Base-by-base conservation (phyloP, 1,139 yeast species). In the Pichia sp. region DNA sequence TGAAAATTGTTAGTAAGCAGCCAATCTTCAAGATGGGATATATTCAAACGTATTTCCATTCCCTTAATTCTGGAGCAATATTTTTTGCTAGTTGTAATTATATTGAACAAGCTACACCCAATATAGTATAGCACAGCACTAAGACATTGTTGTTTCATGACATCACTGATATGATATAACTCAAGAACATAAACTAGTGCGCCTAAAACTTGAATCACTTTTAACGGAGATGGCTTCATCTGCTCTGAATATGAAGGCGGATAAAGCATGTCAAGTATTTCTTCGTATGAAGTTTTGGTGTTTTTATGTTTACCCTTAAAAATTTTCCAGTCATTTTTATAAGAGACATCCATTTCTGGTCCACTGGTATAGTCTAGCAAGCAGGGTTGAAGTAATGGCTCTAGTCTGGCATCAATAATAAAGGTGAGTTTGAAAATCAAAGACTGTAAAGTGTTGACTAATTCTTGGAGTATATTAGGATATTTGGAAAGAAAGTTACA, bases 21-120 rank as follows among this genome's bases (percentile, higher is more conserved):
- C 98, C 98, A 91, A 56, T 91, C 96, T 60, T 91, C 96, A 38
- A 91, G 65, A 3, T 84, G 75, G 0, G 96, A 86, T 9, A 91
- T 60, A 54, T 91, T 91, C 46, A 91, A 71, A 41, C 97, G 69
- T 36, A 91, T 80, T 59, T 91, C 97, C 61, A 91, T 77, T 0
- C 97, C 97, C 50, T 83, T 78, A 2, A 86, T 71, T 44, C 99
- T 71, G 0, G 95, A 76, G 41, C 85, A 71, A 50, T 83, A 82
- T 39, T 61, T 69, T 19, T 81, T 74, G 52, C 73, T 79, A 26
- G 77, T 68, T 40, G 88, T 63, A 28, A 89, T 69, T 42, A 79
- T 69, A 59, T 91, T 89, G 64, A 89, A 89, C 24, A 89, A 55
- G 2, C 75, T 72, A 15, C 80, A 67, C 19, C 89, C 79, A 23